Conservation (phyloP, 495 filamentous ascomycete genomes). For the Hypoxylon cercidicola region DNA sequence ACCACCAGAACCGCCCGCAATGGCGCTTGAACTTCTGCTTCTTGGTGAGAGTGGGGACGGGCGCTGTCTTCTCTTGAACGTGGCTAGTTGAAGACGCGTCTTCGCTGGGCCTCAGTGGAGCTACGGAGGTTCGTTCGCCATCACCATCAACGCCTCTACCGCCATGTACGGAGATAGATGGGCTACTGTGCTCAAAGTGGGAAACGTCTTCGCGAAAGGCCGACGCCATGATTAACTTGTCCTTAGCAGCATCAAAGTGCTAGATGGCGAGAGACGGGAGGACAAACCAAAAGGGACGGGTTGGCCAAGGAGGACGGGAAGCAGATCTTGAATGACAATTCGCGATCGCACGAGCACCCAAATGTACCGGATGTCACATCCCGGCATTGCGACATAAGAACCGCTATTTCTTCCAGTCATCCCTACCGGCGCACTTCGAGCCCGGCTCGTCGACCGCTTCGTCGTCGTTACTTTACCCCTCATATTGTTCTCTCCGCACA, state of each 20-base stretch:
- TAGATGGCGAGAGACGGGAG: slow-evolving; percentile 18
- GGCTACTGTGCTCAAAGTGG: slow-evolving; percentile 36
- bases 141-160: slow-evolving; percentile 34
- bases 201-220: slow-evolving; percentile 43
- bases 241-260: slow-evolving; percentile 15
- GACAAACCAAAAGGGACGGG: slow-evolving; percentile 5
- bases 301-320: slow-evolving; percentile 16
- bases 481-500: slow-evolving; percentile 27
- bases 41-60: slow-evolving; percentile 39
- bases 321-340: slow-evolving; percentile 21
- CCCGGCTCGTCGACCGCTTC: slow-evolving; percentile 4
- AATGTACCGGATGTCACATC: slow-evolving; percentile 8
- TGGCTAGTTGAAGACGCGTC: slow-evolving; percentile 37
- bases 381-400: slow-evolving; percentile 22
- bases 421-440: not conserved
- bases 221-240: slow-evolving; percentile 43
- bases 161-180: slow-evolving; percentile 37
- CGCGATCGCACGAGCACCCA: slow-evolving; percentile 19
- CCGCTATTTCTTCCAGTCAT: slow-evolving; percentile 5
- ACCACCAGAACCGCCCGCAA: slow-evolving; percentile 56
- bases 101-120: slow-evolving; percentile 27
- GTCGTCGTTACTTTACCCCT: slow-evolving; percentile 25
- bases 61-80: slow-evolving; percentile 45
- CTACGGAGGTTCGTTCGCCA: slow-evolving; percentile 25
- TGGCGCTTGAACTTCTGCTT: slow-evolving; percentile 48